These are phyloP conservation scores for Vigna hirtella DNA, from an alignment of 306 rosid genomes.

Conservation along the genomic window DNA sequence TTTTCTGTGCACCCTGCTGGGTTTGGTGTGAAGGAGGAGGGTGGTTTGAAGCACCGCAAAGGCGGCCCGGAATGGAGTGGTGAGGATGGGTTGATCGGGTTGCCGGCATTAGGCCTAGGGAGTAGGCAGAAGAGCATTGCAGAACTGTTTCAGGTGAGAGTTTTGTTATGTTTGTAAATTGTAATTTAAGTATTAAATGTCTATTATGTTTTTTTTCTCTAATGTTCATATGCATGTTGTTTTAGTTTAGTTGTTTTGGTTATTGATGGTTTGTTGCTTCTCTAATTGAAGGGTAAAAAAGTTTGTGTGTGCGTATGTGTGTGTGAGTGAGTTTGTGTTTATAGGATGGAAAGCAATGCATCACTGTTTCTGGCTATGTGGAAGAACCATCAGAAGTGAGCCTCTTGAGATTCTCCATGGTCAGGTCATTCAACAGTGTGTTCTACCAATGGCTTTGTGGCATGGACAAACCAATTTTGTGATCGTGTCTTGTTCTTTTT, in stretches of 20 bases:
- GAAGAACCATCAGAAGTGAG: background rate
- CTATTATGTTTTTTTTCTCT: background rate
- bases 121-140: conserved; percentile 81
- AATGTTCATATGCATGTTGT: conserved; percentile 20
- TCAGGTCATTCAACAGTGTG: background rate
- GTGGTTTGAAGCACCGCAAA: conserved; percentile 50
- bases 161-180: background rate
- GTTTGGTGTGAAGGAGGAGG: conserved; percentile 67
- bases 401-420: background rate
- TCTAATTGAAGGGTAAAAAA: background rate
- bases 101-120: conserved; percentile 82
- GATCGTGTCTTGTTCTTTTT: too few species aligned
- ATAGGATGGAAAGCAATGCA: conserved; percentile 15
- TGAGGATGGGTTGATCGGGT: conserved; percentile 71
- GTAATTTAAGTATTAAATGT: background rate
- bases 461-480: too few species aligned
- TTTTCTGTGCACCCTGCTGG: conserved; percentile 75
- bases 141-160: conserved; percentile 75
- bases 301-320: background rate
- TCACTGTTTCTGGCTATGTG: background rate
- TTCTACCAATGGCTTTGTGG: background rate
- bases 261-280: conserved; percentile 6
- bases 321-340: conserved; percentile 5
- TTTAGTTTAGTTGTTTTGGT: background rate
- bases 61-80: conserved; percentile 78